phyloP scores from a whole-genome alignment of 305 asterid species.

The Fraxinus platypoda region DNA sequence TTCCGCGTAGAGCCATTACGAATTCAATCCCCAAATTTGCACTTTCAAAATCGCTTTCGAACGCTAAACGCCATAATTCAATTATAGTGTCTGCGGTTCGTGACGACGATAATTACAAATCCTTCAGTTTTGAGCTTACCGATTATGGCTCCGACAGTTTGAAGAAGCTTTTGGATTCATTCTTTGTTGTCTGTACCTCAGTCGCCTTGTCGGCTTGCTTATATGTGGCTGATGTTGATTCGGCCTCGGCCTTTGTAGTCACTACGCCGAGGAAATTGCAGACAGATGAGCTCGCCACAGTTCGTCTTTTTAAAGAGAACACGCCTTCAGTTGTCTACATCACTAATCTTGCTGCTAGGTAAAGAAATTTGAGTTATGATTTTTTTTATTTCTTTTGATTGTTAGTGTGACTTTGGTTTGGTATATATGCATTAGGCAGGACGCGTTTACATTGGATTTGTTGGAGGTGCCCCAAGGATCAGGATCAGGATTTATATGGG shows the following conservation, averaged over 20 bases:
- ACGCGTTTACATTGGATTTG: conserved; percentile 83
- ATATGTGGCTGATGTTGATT: conserved; percentile 55
- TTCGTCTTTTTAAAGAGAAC: conserved; percentile 82
- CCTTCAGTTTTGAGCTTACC: conserved; percentile 25
- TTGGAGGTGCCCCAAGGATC: conserved; percentile 98
- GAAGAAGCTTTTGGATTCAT: conserved; percentile 57
- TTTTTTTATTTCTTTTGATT: not conserved
- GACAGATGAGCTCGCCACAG: conserved; percentile 93
- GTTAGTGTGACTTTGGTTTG: conserved; percentile 1
- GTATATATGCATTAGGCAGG: conserved; percentile 59
- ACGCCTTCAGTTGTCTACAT: conserved; percentile 95
- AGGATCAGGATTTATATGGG: conserved; percentile 98
- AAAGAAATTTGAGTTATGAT: not conserved
- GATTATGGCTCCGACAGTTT: conserved; percentile 27
- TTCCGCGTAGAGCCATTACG: conserved; percentile 22
- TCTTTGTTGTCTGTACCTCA: conserved; percentile 75
- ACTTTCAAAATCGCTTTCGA: conserved; percentile 28
- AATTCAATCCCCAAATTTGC: conserved; percentile 39
- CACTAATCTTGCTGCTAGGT: conserved; percentile 90
- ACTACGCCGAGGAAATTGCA: conserved; percentile 73
- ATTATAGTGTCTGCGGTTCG: conserved; percentile 39
- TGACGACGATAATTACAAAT: conserved; percentile 23
- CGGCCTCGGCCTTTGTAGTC: conserved; percentile 77
- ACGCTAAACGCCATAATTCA: conserved; percentile 29
- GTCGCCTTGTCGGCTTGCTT: conserved; percentile 70